These are phyloP conservation scores for Mycena polygramma DNA, from an alignment of 768 basidiomycete species.

Conservation along the genomic window DNA sequence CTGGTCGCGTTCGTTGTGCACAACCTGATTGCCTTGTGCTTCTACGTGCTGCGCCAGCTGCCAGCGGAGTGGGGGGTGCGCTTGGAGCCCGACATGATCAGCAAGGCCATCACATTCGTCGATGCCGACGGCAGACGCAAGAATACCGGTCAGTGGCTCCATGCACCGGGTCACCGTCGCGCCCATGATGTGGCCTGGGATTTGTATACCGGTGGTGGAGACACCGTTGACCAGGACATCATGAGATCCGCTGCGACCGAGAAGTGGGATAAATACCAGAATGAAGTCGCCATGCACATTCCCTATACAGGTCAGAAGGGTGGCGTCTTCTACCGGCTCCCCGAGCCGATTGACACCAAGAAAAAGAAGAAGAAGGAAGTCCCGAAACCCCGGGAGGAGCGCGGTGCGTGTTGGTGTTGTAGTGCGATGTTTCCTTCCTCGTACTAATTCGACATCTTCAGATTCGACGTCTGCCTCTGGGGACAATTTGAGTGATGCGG, in stretches of 20 bases:
- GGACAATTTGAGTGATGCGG: too few species aligned
- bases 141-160: conserved; percentile 13
- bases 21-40: neutral
- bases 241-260: neutral
- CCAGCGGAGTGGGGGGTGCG: neutral
- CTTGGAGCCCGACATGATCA: conserved; percentile 21
- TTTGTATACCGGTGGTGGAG: neutral
- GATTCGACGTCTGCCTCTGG: too few species aligned
- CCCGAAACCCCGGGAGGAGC: too few species aligned
- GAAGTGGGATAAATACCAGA: neutral
- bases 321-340: neutral
- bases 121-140: neutral
- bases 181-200: neutral
- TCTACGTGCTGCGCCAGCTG: conserved; percentile 16
- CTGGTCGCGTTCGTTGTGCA: neutral
- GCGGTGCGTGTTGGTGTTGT: too few species aligned
- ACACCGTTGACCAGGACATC: neutral
- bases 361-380: neutral
- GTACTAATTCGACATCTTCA: too few species aligned
- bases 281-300: neutral
- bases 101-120: neutral
- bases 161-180: conserved; percentile 12
- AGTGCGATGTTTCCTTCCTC: too few species aligned
- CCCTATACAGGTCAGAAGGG: neutral
- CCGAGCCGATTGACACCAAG: neutral